Evolutionary conservation across 441 rosid species (phyloP).

Genomic region (Pelargonium myrrhifolium): DNA sequence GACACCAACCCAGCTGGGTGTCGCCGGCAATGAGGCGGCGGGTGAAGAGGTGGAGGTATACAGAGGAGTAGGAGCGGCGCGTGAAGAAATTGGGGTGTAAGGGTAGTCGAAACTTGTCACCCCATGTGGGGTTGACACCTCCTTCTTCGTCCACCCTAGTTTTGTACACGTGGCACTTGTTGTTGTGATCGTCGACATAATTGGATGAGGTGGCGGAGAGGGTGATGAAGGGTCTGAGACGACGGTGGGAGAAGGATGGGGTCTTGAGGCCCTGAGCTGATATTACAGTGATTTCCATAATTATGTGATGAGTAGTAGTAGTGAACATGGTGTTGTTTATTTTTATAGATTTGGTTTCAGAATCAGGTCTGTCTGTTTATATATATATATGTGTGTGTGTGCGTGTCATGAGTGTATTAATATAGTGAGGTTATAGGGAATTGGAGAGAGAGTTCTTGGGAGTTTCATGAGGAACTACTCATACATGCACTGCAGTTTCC

Average conservation of each 20-base stretch:
- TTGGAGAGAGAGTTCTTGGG: background rate
- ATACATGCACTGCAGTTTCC: too few species aligned
- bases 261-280: slow-evolving; percentile 49
- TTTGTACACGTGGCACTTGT: slow-evolving; percentile 15
- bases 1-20: slow-evolving; percentile 48
- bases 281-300: slow-evolving; percentile 43
- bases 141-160: slow-evolving; percentile 40
- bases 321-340: background rate
- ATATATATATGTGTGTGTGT: background rate
- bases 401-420: too few species aligned
- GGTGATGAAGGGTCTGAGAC: slow-evolving; percentile 46
- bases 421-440: too few species aligned
- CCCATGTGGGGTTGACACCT: slow-evolving; percentile 48
- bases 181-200: too few species aligned
- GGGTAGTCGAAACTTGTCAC: slow-evolving; percentile 40
- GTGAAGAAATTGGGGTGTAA: slow-evolving; percentile 29
- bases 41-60: slow-evolving; percentile 32
- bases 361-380: too few species aligned
- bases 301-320: background rate
- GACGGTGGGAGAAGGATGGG: slow-evolving; percentile 27
- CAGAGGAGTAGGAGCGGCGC: slow-evolving; percentile 19
- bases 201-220: too few species aligned
- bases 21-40: slow-evolving; percentile 30
- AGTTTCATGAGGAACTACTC: background rate
- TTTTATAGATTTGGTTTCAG: too few species aligned